Percentiles rank a stretch among this genome's conserved stretches.
These are phyloP conservation scores for Russula earlei DNA, from an alignment of 768 basidiomycete genomes.

Conservation along the genomic window DNA sequence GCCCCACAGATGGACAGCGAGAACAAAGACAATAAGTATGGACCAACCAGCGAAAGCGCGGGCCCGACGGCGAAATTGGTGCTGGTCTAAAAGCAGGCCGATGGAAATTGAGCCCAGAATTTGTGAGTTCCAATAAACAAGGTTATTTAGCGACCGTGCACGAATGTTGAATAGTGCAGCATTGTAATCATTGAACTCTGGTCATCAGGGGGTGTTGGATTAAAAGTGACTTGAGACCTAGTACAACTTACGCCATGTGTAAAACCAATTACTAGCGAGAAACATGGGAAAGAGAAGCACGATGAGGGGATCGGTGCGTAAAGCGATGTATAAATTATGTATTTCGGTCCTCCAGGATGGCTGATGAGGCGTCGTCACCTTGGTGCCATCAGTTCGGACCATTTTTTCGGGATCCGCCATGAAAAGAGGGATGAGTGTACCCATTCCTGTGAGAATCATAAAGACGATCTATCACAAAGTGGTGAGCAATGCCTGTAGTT, in stretches of 20 bases:
- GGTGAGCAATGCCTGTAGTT: not conserved
- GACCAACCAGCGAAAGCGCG: slow-evolving; percentile 67
- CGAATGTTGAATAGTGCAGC: slow-evolving; percentile 74
- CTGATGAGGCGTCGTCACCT: slow-evolving; percentile 49
- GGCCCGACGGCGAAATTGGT: slow-evolving; percentile 45
- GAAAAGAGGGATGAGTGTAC: slow-evolving; percentile 52
- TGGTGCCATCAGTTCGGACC: slow-evolving; percentile 67
- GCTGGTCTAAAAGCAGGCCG: slow-evolving; percentile 57
- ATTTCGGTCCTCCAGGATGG: slow-evolving; percentile 76
- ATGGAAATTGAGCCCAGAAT: slow-evolving; percentile 67
- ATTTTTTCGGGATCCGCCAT: slow-evolving; percentile 69
- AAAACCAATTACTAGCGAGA: slow-evolving; percentile 78
- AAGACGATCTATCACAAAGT: slow-evolving; percentile 51
- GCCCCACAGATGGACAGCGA: slow-evolving; percentile 64
- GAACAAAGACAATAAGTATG: slow-evolving; percentile 52
- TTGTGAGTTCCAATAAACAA: slow-evolving; percentile 75
- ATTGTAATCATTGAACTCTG: slow-evolving; percentile 76
- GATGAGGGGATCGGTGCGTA: slow-evolving; percentile 63
- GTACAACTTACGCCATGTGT: slow-evolving; percentile 61
- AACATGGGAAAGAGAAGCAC: slow-evolving; percentile 79
- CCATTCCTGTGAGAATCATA: slow-evolving; percentile 60
- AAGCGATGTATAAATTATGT: slow-evolving; percentile 54
- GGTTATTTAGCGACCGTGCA: slow-evolving; percentile 63
- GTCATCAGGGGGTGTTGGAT: not conserved
- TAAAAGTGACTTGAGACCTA: not conserved